Base-by-base conservation (phyloP, 2,329 filamentous ascomycete species). In the Alternaria sp. region DNA sequence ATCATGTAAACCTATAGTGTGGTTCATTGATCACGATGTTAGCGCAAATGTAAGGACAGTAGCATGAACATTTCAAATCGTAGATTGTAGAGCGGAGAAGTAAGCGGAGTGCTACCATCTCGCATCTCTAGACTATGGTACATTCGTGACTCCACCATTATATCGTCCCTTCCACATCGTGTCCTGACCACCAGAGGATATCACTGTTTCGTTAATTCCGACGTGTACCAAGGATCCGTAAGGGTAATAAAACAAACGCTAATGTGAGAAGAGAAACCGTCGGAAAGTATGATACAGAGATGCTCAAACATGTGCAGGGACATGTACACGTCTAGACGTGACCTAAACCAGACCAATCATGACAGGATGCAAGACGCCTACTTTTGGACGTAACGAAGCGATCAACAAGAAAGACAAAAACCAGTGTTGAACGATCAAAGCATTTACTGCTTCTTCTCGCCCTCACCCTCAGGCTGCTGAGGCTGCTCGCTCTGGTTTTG, bases 381-480 rank as follows among this genome's bases (percentile, higher is more conserved):
- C 72, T 80, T 80, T 69, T 77, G 76, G 72, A 64, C 66, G 66
- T 68, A 64, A 69, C 70, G 51, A 70, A 52, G 59, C 59, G 63
- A 73, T 63, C 65, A 63, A 59, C 32, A 57, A 67, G 59, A 69
- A 73, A 61, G 69, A 72, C 64, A 64, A 71, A 36, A 67, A 67
- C 57, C 52, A 62, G 64, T 56, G 65, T 40, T 64, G 59, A 59
- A 54, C 59, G 59, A 66, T 64, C 5, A 68, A 59, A 69, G 69
- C 63, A 68, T 81, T 83, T 83, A 87, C 71, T 80, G 83, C 89
- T 93, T 93, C 87, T 92, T 92, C 85, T 93, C 89, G 71, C 86
- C 89, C 80, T 92, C 89, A 65, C 79, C 82, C 82, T 75, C 77
- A 71, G 75, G 66, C 73, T 80, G 75, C 64, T 71, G 72, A 81